Evolutionary conservation across 108 stramenopile species (phyloP).

Genomic region (Ochromonas danica): DNA sequence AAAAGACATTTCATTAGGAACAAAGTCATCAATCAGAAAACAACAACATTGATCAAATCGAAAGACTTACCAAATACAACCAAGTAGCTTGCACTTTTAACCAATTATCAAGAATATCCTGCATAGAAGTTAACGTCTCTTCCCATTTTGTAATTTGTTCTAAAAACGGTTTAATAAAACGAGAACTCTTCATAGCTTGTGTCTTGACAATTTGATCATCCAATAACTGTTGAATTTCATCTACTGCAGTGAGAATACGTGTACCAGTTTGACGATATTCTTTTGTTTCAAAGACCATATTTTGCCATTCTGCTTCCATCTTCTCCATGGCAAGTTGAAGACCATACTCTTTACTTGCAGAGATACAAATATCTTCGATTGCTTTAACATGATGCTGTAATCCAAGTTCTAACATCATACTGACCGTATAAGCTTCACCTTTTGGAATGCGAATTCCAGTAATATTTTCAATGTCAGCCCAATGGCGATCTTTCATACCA

Average conservation of each 20-base stretch:
- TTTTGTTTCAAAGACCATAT: constrained; percentile 57
- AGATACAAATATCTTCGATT: constrained; percentile 64
- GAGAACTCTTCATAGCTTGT: constrained; percentile 64
- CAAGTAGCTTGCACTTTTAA: constrained; percentile 67
- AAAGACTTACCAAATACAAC: constrained; percentile 52
- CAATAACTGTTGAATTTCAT: constrained; percentile 66
- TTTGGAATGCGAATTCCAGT: constrained; percentile 50
- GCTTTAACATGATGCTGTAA: constrained; percentile 52
- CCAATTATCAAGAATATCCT: constrained; percentile 70
- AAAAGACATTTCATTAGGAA: no score
- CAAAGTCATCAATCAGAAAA: no score
- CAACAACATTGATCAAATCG: no score
- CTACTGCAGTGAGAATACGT: constrained; percentile 54
- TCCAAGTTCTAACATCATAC: constrained; percentile 55
- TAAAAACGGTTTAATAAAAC: constrained; percentile 65
- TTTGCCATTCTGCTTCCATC: constrained; percentile 64
- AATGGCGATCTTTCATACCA: constrained; percentile 63
- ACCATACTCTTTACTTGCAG: constrained; percentile 63
- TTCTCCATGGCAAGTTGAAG: constrained; percentile 63
- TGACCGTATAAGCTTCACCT: constrained; percentile 34
- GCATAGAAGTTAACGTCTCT: constrained; percentile 50
- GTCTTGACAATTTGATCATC: constrained; percentile 72
- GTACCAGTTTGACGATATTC: constrained; percentile 62
- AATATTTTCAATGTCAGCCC: constrained; percentile 57
- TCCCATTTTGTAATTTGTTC: constrained; percentile 62